A percentile compares a stretch with the other conserved stretches of the same genome.
phyloP scores from a whole-genome alignment of 495 filamentous ascomycete species.

The Chaetomidium leptoderma region DNA sequence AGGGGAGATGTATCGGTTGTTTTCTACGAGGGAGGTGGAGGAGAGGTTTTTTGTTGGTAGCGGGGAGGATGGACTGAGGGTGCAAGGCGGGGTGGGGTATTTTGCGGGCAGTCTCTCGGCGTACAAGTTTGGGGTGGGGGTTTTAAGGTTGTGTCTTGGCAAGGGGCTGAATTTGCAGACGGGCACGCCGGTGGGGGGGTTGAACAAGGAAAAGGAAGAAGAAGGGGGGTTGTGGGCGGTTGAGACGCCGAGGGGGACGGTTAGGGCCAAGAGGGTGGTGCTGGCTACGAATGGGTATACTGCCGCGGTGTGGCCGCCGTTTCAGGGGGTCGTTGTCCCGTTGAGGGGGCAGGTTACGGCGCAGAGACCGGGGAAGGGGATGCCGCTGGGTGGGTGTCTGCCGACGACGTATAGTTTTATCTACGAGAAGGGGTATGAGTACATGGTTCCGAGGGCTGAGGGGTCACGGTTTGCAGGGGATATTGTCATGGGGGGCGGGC shows the following conservation, averaged over 20 bases:
- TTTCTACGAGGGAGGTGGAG: conserved; percentile 43
- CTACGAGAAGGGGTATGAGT: conserved; percentile 57
- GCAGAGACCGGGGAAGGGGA: conserved; percentile 48
- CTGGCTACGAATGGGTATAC: conserved; percentile 74
- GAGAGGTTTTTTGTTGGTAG: conserved; percentile 45
- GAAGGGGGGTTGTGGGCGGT: conserved; percentile 39
- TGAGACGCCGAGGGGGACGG: conserved; percentile 50
- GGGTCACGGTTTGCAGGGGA: conserved; percentile 48
- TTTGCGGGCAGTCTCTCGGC: conserved; percentile 59
- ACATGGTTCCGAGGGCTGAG: conserved; percentile 59
- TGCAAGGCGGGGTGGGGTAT: conserved; percentile 54
- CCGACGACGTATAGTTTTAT: conserved; percentile 59
- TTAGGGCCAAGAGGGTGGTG: conserved; percentile 53
- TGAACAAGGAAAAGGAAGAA: background rate
- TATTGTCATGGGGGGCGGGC: conserved; percentile 67
- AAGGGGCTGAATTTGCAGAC: conserved; percentile 59
- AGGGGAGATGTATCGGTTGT: conserved; percentile 46
- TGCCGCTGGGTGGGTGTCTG: conserved; percentile 43
- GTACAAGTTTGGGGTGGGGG: conserved; percentile 59
- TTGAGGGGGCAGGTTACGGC: conserved; percentile 64
- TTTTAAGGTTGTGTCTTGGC: conserved; percentile 51
- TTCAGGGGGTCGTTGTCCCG: conserved; percentile 61
- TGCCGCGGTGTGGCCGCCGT: conserved; percentile 50
- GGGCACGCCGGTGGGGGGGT: conserved; percentile 44
- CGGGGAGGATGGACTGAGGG: conserved; percentile 32